phyloP scores from a whole-genome alignment of 2,329 filamentous ascomycete species.

The Fusarium sp. region DNA sequence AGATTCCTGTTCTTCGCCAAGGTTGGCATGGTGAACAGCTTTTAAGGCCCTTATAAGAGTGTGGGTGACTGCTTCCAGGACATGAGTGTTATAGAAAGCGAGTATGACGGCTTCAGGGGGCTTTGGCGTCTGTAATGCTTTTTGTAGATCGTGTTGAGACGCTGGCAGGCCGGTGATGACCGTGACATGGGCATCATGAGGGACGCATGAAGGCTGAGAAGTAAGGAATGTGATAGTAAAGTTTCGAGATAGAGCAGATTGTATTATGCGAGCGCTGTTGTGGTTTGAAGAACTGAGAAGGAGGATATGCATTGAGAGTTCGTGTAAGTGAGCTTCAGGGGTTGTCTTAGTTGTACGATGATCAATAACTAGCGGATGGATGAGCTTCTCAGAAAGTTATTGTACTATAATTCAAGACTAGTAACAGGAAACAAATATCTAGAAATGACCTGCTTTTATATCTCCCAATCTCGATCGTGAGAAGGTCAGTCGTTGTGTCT shows the following conservation, averaged over 20 bases:
- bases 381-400: too few species aligned
- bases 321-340: slow-evolving; percentile 10
- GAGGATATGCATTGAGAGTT: slow-evolving; percentile 51
- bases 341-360: background rate
- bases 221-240: slow-evolving; percentile 58
- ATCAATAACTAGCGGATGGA: background rate
- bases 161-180: slow-evolving; percentile 6
- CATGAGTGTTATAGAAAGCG: slow-evolving; percentile 62
- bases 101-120: slow-evolving; percentile 57
- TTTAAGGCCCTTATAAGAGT: slow-evolving; percentile 51
- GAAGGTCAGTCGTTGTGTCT: background rate
- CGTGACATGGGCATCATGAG: background rate
- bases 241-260: slow-evolving; percentile 53
- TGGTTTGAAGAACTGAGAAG: slow-evolving; percentile 62
- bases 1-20: slow-evolving; percentile 56
- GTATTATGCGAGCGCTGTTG: slow-evolving; percentile 59
- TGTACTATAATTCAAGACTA: background rate
- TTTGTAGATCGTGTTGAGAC: slow-evolving; percentile 49
- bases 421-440: background rate
- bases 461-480: background rate
- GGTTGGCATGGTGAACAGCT: slow-evolving; percentile 51
- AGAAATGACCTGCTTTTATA: slow-evolving; percentile 20
- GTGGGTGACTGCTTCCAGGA: slow-evolving; percentile 56
- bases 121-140: slow-evolving; percentile 47
- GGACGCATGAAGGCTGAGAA: background rate